Base-by-base conservation (phyloP, 176 grass and related monocot genomes). In the Saccharum spontaneum region DNA sequence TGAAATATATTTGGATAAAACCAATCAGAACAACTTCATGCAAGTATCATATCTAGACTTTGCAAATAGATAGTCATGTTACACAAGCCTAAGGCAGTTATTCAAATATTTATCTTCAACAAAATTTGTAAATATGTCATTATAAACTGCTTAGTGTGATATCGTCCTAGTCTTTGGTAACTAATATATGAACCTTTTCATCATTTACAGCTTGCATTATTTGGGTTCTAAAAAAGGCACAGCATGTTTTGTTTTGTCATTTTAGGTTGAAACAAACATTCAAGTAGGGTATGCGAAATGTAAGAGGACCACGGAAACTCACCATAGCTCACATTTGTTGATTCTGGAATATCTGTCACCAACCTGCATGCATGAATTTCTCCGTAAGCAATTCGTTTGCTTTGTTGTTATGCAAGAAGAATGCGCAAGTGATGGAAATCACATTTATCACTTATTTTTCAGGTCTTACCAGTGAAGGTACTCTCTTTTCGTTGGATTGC, bases 401-500 rank as follows among this genome's bases (percentile, higher is more conserved):
- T 68, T 84, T 83, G 41, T 69, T 72, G 17, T 80, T 79, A 60
- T 16, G 33, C 23, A 67, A 65, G 62, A 55, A 76, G 20, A 31
- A 74, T 71, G 61, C 4, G 12, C 23, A 80, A 37, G 43, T 50
- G 8, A 48, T 81, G 26, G 31, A 78, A 62, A 24, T 90, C 73
- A 7, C 28, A 8, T 86, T 83, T 34, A 67, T 79, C 49, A 55
- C 39, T 61, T 67, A 62, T 85, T 9, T 82, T 69, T 79, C 85
- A 77, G 64, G 69, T 85, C 89, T 93, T 94, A 98, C 96, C 96
- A 98, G n/a, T 98, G 96, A 82, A 98, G 89, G 70, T 98, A 92
- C 75, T 98, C 96, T 87, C 93, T 91, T 84, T 95, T 95, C 6
- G 93, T 95, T 80, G 96, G 96, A 83, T 98, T 84, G 83, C 93